Conservation (phyloP, 306 rosid species). For the Glycine tomentella region DNA sequence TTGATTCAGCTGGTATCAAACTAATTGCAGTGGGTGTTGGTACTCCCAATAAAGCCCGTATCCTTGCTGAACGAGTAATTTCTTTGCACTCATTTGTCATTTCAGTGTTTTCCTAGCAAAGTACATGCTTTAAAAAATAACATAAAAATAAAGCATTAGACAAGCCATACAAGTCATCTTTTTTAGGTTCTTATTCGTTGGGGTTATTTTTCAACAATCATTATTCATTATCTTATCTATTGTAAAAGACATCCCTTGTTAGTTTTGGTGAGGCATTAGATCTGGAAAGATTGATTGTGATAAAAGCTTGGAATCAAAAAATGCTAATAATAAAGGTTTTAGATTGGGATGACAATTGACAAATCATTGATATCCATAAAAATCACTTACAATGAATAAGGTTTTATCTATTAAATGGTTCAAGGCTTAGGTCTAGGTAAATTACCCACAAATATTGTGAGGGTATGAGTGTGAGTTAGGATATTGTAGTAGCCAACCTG, state of each 20-base stretch:
- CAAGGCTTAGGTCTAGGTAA: background rate
- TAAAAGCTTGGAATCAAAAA: background rate
- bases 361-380: background rate
- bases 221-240: background rate
- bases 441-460: background rate
- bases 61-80: conserved; percentile 78
- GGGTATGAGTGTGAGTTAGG: background rate
- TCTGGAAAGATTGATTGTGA: background rate
- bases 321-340: background rate
- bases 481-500: background rate
- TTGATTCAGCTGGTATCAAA: conserved; percentile 81
- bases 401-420: background rate
- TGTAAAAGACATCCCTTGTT: conserved; percentile 6
- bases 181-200: background rate
- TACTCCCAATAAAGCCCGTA: conserved; percentile 74
- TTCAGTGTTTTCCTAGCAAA: conserved; percentile 34
- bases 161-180: background rate
- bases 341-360: background rate
- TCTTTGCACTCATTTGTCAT: conserved; percentile 4
- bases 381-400: background rate
- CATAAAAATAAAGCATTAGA: background rate
- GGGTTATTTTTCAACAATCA: background rate
- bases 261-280: conserved; percentile 21
- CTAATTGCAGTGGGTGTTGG: conserved; percentile 84
- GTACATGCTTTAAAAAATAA: conserved; percentile 26